Evolutionary conservation across 345 rosid species (phyloP), one percentile per base, ranked within the genome.

Genomic region (Pseudoturritis turrita): DNA sequence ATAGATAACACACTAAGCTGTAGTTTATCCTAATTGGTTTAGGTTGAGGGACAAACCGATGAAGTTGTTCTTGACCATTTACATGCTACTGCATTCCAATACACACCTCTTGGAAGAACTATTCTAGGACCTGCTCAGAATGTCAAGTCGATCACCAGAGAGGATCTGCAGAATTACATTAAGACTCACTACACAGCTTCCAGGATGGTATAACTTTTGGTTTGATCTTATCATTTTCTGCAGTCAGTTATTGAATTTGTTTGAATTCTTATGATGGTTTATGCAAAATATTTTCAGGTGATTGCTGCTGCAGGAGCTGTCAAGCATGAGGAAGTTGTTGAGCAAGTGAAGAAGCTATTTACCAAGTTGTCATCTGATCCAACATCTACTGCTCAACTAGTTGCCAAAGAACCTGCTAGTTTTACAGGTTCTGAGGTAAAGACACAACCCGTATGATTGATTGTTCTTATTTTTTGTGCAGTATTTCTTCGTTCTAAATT

Each of bases 371-470:
- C 96, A 52, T 60, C 89, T 44, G 97, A 96, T 79, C 85, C 98
- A 53, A 88, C 89, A 31, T 78, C 98, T 45, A 91, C 98, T 57
- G 36, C 95, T 19, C 99, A 96, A 65, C 82, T 96, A 45, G 98
- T 83, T 70, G 87, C 84, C 26, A 85, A 83, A n/a, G 95, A 87
- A 43, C 96, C 97, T 36, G 88, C 96, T n/a, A 49, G 70, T 76
- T 96, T 92, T 45, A 92, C 99, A 56, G 99, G 99, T 33, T 96
- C 99, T 40, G 99, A 96, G 99, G 98, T 96, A 64, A 56, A 83
- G 39, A 66, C 39, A 40, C 65, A 45, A 31, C 35, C 58, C 58
- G 22, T 58, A 70, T 58, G 43, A 44, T 52, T 49, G 6, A 0
- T 55, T 36, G 36, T 17, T 11, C 29, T 33, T 54, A 2, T 40